Evolutionary conservation across 169 alveolate genomes (phyloP).

Genomic region (Cryptosporidium muris): DNA sequence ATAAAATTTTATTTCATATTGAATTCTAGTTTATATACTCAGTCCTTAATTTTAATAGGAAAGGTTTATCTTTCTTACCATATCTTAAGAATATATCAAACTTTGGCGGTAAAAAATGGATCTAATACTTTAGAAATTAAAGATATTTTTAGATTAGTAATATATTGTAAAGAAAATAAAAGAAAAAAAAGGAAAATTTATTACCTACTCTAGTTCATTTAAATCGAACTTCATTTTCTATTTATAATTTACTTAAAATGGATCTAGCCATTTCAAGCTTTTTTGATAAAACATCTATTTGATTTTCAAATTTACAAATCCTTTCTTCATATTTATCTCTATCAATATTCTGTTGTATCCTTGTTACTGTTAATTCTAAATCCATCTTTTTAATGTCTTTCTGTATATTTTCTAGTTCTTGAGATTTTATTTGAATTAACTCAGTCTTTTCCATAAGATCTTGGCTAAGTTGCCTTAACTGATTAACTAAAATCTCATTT

Average conservation of each 20-base stretch:
- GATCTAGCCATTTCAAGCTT: slow-evolving; percentile 14
- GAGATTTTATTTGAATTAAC: slow-evolving; percentile 21
- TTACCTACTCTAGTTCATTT: not conserved
- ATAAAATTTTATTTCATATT: not conserved
- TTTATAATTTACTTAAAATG: not conserved
- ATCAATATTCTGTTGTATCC: slow-evolving; percentile 60
- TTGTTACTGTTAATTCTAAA: slow-evolving; percentile 49
- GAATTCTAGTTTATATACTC: not conserved
- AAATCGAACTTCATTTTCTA: not conserved
- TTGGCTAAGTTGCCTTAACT: slow-evolving; percentile 35
- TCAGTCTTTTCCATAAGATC: slow-evolving; percentile 43
- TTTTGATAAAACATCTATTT: slow-evolving; percentile 11
- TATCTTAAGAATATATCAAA: too few relatives aligned
- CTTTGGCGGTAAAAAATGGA: too few relatives aligned
- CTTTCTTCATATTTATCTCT: slow-evolving; percentile 41
- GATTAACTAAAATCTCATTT: slow-evolving; percentile 23
- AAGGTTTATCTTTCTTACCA: too few relatives aligned
- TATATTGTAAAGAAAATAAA: not conserved
- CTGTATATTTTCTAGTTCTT: slow-evolving; percentile 36
- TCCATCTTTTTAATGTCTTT: slow-evolving; percentile 50
- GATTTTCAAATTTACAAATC: slow-evolving; percentile 36
- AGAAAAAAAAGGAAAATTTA: not conserved
- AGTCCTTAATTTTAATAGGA: not conserved
- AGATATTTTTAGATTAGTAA: not conserved
- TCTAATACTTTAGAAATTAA: too few relatives aligned